Evolutionary conservation across 495 filamentous ascomycete genomes (phyloP).

Genomic region (Penicillium tannophilum): DNA sequence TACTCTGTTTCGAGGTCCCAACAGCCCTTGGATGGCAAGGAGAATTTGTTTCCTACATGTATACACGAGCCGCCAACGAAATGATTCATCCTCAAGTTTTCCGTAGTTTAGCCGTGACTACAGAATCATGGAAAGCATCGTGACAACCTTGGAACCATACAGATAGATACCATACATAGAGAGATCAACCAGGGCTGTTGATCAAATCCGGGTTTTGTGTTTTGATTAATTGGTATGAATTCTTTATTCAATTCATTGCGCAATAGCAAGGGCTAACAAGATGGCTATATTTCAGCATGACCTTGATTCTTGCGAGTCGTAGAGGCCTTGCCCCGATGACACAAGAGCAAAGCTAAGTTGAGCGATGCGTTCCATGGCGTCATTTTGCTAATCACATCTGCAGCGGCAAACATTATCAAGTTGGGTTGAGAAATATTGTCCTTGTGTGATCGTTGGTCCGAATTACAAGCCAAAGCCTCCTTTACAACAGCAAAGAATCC

Average conservation of each 20-base stretch:
- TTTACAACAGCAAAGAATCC: slow-evolving; percentile 10
- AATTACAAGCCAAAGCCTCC: background rate
- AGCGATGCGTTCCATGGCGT: slow-evolving; percentile 16
- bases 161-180: too few relatives aligned
- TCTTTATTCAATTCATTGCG: background rate
- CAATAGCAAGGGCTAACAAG: background rate
- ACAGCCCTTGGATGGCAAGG: too few relatives aligned
- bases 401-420: slow-evolving; percentile 10
- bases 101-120: too few relatives aligned
- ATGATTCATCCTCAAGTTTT: too few relatives aligned
- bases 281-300: background rate
- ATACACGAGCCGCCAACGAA: too few relatives aligned
- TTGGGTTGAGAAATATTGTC: slow-evolving; percentile 1
- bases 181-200: too few relatives aligned
- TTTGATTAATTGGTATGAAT: background rate
- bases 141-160: too few relatives aligned
- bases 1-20: too few relatives aligned
- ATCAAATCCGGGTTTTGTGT: too few relatives aligned
- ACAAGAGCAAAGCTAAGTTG: slow-evolving; percentile 13
- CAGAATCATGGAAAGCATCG: too few relatives aligned
- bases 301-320: background rate
- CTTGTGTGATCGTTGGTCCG: background rate
- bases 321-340: slow-evolving; percentile 10
- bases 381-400: slow-evolving; percentile 13
- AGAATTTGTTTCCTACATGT: too few relatives aligned